Conservation (phyloP, 192 early-diverging fungal species). For the Coemansia guatemalensis region DNA sequence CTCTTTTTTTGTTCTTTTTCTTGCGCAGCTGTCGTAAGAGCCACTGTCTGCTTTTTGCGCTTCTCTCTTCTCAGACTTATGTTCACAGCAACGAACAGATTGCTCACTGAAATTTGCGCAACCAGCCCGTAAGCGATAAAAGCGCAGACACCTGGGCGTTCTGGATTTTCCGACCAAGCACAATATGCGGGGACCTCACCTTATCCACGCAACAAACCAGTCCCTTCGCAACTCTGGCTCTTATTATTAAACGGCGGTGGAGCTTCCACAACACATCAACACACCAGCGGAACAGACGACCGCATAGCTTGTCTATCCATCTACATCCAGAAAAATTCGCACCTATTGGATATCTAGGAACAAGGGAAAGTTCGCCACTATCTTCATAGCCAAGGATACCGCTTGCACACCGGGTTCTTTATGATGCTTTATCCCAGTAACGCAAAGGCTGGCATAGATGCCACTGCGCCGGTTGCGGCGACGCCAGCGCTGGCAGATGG, state of each 20-base stretch:
- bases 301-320: background rate
- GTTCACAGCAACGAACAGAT: background rate
- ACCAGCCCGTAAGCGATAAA: background rate
- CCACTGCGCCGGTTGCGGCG: background rate
- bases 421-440: background rate
- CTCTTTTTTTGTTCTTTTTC: background rate
- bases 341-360: background rate
- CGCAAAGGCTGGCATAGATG: background rate
- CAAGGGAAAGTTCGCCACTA: background rate
- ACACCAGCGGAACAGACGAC: background rate
- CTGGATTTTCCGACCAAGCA: background rate
- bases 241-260: background rate
- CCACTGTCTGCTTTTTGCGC: background rate
- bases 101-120: background rate
- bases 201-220: background rate
- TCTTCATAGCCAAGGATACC: background rate
- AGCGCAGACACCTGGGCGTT: background rate
- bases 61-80: background rate
- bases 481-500: background rate
- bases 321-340: background rate
- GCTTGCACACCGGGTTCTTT: background rate
- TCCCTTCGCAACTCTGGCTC: background rate
- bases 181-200: background rate
- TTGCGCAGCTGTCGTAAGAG: background rate
- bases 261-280: background rate